These are phyloP conservation scores for Boechera divaricarpa DNA, from an alignment of 345 rosid species.

Conservation along the genomic window DNA sequence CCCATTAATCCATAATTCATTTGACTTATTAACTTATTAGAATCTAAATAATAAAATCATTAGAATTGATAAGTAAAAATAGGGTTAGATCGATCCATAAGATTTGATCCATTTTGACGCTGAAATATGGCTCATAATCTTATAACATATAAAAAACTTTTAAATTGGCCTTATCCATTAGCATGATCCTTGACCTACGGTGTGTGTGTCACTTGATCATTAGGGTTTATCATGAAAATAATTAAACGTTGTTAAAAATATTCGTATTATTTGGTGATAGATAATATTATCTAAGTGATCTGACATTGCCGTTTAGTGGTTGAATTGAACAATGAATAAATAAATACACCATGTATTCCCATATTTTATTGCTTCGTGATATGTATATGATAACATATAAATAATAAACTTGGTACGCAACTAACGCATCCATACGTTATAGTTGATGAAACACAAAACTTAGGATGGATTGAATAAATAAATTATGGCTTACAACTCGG, in stretches of 20 bases:
- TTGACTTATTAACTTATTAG: no score
- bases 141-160: neutral
- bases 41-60: no score
- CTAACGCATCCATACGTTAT: neutral
- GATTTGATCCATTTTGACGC: no score
- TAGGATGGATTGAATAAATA: no score
- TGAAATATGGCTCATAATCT: neutral
- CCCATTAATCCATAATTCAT: no score
- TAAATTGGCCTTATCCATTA: constrained; percentile 14
- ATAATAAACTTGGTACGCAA: constrained; percentile 7
- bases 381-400: constrained; percentile 12
- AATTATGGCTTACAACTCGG: no score
- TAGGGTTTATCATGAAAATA: constrained; percentile 35
- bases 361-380: constrained; percentile 8
- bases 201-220: constrained; percentile 25
- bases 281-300: constrained; percentile 36
- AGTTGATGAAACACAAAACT: neutral
- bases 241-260: neutral
- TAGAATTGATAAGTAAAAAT: no score
- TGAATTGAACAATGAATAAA: constrained; percentile 24
- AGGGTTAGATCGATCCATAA: no score
- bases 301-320: constrained; percentile 38
- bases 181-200: constrained; percentile 41
- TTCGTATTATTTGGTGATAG: constrained; percentile 35
- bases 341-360: constrained; percentile 18